Conservation (phyloP, 2,329 filamentous ascomycete genomes). For the Fusarium clavum region DNA sequence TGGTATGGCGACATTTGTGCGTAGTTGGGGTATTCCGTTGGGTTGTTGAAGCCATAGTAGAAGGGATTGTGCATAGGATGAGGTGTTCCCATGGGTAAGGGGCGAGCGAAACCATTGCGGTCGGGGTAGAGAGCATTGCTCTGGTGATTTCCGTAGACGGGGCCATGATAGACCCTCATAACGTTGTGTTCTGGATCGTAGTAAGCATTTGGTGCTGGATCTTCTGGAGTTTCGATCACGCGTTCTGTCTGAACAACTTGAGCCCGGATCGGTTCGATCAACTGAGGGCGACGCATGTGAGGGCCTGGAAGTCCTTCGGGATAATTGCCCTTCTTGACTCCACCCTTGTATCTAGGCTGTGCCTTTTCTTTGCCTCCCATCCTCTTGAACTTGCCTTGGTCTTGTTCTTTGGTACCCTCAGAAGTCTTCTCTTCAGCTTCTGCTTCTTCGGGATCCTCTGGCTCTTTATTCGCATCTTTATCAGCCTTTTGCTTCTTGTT, state of each 20-base stretch:
- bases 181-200: slow-evolving; percentile 65
- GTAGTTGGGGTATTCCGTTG: slow-evolving; percentile 39
- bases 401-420: slow-evolving; percentile 17
- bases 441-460: slow-evolving; percentile 15
- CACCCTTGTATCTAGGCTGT: slow-evolving; percentile 31
- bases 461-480: slow-evolving; percentile 26
- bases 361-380: slow-evolving; percentile 19
- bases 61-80: slow-evolving; percentile 59
- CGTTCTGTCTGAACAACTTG: slow-evolving; percentile 67
- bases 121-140: slow-evolving; percentile 59
- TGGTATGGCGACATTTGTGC: slow-evolving; percentile 30
- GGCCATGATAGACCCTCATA: slow-evolving; percentile 68
- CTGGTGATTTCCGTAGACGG: slow-evolving; percentile 64
- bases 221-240: slow-evolving; percentile 62
- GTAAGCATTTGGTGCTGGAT: slow-evolving; percentile 70
- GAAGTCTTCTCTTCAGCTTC: slow-evolving; percentile 15
- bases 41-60: slow-evolving; percentile 53
- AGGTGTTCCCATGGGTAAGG: slow-evolving; percentile 57
- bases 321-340: slow-evolving; percentile 42
- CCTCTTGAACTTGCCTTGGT: slow-evolving; percentile 37
- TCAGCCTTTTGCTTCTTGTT: slow-evolving; percentile 28
- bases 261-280: slow-evolving; percentile 61
- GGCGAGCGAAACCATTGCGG: slow-evolving; percentile 47
- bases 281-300: slow-evolving; percentile 55
- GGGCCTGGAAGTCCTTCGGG: slow-evolving; percentile 47